These are phyloP conservation scores for Trametes punicea DNA, from an alignment of 768 basidiomycete species.

Conservation along the genomic window DNA sequence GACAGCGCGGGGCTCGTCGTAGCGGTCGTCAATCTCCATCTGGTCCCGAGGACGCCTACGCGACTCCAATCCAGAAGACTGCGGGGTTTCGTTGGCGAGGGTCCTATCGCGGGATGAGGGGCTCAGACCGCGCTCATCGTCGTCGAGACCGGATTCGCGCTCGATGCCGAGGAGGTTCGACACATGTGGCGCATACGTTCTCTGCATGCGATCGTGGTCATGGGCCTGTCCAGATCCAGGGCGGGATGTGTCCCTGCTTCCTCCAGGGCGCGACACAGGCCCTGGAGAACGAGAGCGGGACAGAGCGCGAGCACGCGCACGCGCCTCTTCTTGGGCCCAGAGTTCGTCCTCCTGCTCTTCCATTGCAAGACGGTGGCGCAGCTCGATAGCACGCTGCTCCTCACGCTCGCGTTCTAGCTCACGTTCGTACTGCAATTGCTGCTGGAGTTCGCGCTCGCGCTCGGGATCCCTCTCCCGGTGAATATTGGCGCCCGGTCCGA, in stretches of 20 bases:
- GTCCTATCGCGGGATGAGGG: slow-evolving; percentile 16
- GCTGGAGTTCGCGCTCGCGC: slow-evolving; percentile 25
- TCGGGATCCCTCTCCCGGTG: slow-evolving; percentile 47
- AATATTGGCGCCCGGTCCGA: slow-evolving; percentile 59
- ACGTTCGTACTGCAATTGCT: slow-evolving; percentile 26
- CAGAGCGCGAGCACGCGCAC: slow-evolving; percentile 13
- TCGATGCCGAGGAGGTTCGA: slow-evolving; percentile 24
- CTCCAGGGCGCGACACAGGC: slow-evolving; percentile 21
- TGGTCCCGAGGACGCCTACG: slow-evolving; percentile 61
- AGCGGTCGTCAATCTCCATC: slow-evolving; percentile 59
- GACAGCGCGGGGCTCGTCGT: slow-evolving; percentile 26
- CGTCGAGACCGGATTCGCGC: slow-evolving; percentile 18
- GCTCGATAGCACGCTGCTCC: slow-evolving; percentile 21
- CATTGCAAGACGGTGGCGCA: slow-evolving; percentile 12
- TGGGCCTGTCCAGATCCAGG: slow-evolving; percentile 20
- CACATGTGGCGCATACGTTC: slow-evolving; percentile 18
- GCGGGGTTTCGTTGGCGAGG: slow-evolving; percentile 15
- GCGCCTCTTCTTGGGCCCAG: slow-evolving; percentile 16
- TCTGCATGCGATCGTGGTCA: slow-evolving; percentile 21
- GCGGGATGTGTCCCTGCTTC: slow-evolving; percentile 24
- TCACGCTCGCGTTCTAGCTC: slow-evolving; percentile 25
- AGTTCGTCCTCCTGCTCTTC: slow-evolving; percentile 25
- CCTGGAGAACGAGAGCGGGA: slow-evolving; percentile 27
- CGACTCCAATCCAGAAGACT: slow-evolving; percentile 21
- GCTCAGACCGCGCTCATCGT: slow-evolving; percentile 20